These are phyloP conservation scores for Blastomyces parvus DNA, from an alignment of 2,329 filamentous ascomycete genomes.

Conservation along the genomic window DNA sequence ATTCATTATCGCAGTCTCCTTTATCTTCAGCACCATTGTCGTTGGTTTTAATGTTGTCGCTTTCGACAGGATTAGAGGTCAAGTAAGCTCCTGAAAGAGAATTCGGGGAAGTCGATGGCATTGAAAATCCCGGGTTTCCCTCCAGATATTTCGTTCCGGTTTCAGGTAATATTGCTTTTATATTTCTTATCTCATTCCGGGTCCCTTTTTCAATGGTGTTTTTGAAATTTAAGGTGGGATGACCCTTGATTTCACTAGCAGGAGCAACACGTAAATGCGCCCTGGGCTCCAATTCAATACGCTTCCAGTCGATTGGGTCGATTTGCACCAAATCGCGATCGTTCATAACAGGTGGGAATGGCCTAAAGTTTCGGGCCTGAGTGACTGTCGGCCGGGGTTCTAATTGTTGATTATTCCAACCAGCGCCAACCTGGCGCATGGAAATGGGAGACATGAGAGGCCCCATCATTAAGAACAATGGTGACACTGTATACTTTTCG, in stretches of 20 bases:
- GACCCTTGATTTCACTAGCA: not conserved
- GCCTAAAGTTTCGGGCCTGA: not conserved
- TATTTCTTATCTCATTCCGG: not conserved
- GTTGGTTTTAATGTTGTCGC: conserved; percentile 4
- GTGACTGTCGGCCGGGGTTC: not conserved
- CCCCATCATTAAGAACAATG: conserved; percentile 2
- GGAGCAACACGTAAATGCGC: not conserved
- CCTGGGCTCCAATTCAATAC: not conserved
- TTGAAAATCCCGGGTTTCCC: not conserved
- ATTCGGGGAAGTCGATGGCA: not conserved
- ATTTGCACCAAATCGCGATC: not conserved
- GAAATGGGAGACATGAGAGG: conserved; percentile 9
- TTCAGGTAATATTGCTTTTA: not conserved
- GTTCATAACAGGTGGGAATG: conserved; percentile 6
- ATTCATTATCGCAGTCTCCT: conserved; percentile 16
- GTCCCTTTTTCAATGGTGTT: not conserved
- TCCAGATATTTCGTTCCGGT: not conserved
- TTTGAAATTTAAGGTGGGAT: not conserved
- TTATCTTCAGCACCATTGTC: conserved; percentile 1
- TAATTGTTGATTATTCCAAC: conserved; percentile 10
- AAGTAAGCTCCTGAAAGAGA: conserved; percentile 6
- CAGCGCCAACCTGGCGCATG: conserved; percentile 3
- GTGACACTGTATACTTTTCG: conserved; percentile 1
- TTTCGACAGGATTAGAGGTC: conserved; percentile 5
- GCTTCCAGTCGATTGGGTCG: not conserved